A percentile compares a stretch with the other conserved stretches of the same genome.
Conservation (phyloP, 139 green algal genomes). For the Chara braunii region DNA sequence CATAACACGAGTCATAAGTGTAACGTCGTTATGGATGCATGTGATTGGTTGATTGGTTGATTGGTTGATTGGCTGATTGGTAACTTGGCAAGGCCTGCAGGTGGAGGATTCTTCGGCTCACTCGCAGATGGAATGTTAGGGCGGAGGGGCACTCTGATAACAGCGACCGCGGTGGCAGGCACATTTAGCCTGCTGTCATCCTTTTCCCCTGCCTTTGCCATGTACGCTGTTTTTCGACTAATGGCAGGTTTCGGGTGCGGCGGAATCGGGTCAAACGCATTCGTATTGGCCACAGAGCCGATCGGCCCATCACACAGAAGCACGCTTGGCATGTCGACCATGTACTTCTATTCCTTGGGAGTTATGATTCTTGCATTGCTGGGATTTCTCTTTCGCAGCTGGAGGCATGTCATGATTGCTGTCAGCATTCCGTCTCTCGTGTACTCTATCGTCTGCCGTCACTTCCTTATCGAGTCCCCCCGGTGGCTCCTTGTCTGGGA, state of each 20-base stretch:
- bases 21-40: too few relatives aligned
- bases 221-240: neutral
- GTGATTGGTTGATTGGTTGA: too few relatives aligned
- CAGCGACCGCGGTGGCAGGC: neutral
- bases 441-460: neutral
- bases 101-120: constrained; percentile 2
- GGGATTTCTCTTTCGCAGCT: neutral
- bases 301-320: neutral
- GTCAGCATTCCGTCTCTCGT: neutral
- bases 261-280: constrained; percentile 3
- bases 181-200: constrained; percentile 3
- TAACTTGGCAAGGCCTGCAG: too few relatives aligned
- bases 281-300: constrained; percentile 10
- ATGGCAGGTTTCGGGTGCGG: constrained; percentile 2
- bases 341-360: neutral
- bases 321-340: neutral
- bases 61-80: too few relatives aligned
- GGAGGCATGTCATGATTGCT: constrained; percentile 1
- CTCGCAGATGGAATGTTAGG: constrained; percentile 4
- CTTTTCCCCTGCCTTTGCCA: neutral
- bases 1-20: too few relatives aligned
- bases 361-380: constrained; percentile 4
- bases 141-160: constrained; percentile 1
- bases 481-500: constrained; percentile 13
- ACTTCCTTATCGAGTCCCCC: constrained; percentile 1